Evolutionary conservation across 2,329 filamentous ascomycete genomes (phyloP), one percentile per base, ranked within the genome.

Genomic region (Chrysosporium keratinophilum): DNA sequence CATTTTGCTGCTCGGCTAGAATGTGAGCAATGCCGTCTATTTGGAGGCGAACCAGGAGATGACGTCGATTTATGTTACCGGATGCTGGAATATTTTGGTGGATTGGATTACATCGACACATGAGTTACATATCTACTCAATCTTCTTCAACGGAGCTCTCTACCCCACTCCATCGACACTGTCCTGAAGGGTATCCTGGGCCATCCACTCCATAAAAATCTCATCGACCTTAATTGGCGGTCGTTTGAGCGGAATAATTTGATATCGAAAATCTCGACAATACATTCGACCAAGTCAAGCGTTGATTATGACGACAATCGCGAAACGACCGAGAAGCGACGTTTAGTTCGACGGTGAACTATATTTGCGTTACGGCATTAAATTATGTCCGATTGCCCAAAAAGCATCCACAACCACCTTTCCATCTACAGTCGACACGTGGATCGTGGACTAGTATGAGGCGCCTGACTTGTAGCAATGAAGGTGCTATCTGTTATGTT

Each of bases 1-100:
- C 44, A 34, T 43, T 60, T 57, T 57, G 56, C 62, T 44, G 57
- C 62, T 44, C 59, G 59, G 51, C 53, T 71, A 46, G 67, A 73
- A 59, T 65, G 62, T 37, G 70, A 74, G 52, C 71, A 71, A 57
- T 72, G 63, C 60, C 72, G 73, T 53, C 64, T 74, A 3, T 74
- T 73, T 58, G 72, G 72, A 23, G 72, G 70, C 11, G 71, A 71
- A 58, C 68, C 70, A 14, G 71, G 70, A 33, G 71, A 73, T 56
- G 70, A 74, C 56, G 61, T 68, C 56, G 65, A 59, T 53, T 67
- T 76, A 42, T 75, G 73, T 61, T 71, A 71, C 60, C 69, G 69
- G 53, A 76, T 76, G 74, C 65, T 75, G 56, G 73, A 75, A 59
- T 74, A 72, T 54, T 76, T 76, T 55, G 72, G 66, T 60, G 70